These are phyloP conservation scores for Postia placenta DNA, from an alignment of 768 basidiomycete genomes.

Conservation along the genomic window DNA sequence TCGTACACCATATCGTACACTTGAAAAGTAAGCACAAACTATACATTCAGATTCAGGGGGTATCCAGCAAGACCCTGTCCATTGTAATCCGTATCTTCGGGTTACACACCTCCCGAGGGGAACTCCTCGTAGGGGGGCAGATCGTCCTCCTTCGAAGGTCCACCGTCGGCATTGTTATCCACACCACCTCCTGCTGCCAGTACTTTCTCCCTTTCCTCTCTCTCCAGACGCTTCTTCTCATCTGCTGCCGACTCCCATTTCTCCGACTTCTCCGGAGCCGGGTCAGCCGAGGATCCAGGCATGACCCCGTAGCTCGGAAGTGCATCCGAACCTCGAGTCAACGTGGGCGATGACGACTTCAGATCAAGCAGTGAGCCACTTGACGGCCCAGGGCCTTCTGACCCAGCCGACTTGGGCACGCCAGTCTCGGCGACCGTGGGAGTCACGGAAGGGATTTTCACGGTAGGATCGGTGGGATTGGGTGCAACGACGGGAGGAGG, in stretches of 20 bases:
- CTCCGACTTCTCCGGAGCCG: constrained; percentile 54
- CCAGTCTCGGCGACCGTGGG: constrained; percentile 77
- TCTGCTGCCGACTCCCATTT: constrained; percentile 50
- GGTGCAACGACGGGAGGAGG: constrained; percentile 22
- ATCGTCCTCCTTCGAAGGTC: constrained; percentile 29
- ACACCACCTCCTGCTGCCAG: constrained; percentile 21
- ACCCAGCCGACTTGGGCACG: constrained; percentile 57
- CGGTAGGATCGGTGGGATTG: constrained; percentile 22
- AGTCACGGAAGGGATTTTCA: constrained; percentile 28
- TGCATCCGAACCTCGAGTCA: neutral
- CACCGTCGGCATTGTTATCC: constrained; percentile 10
- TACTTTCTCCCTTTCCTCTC: constrained; percentile 46
- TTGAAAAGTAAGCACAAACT: neutral
- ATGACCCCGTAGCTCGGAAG: constrained; percentile 3
- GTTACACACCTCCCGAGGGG: constrained; percentile 6
- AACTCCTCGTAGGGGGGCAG: constrained; percentile 42
- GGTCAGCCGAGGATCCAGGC: constrained; percentile 33
- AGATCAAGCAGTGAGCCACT: constrained; percentile 58
- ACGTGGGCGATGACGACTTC: constrained; percentile 17
- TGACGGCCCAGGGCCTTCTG: constrained; percentile 56
- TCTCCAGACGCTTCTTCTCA: constrained; percentile 57
- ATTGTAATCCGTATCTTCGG: no score
- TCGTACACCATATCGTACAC: no score
- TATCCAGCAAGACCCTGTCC: neutral
- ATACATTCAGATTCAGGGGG: neutral